Percentiles rank a stretch among this genome's conserved stretches.
Conservation (phyloP, 1,284 basidiomycete genomes). For the Fomitopsis palustris region DNA sequence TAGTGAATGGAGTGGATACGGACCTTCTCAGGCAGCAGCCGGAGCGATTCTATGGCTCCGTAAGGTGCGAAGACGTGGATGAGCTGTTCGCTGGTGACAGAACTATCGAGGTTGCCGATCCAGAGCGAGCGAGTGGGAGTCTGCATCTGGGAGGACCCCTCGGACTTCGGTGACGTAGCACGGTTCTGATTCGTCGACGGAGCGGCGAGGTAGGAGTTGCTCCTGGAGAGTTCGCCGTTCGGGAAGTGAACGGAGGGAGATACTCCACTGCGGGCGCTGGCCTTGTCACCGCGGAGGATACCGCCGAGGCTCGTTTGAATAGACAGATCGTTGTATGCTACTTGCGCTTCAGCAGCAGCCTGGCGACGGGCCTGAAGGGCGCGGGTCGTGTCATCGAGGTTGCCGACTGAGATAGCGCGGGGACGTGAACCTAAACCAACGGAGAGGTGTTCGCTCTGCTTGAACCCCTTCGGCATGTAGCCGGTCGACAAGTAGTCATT, state of each 20-base stretch:
- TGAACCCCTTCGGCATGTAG: constrained; percentile 71
- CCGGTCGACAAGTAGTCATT: constrained; percentile 50
- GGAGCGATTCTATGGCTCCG: constrained; percentile 92
- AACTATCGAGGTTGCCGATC: constrained; percentile 96
- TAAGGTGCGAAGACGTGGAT: constrained; percentile 94
- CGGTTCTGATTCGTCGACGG: constrained; percentile 57
- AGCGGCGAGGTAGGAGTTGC: constrained; percentile 65
- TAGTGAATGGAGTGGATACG: constrained; percentile 17
- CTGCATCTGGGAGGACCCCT: constrained; percentile 70
- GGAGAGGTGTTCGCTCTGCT: constrained; percentile 63
- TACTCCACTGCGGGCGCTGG: constrained; percentile 39
- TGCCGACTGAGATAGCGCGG: constrained; percentile 89
- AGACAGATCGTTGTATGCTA: constrained; percentile 54
- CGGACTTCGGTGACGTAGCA: constrained; percentile 75
- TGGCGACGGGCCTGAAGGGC: constrained; percentile 57
- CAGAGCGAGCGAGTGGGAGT: constrained; percentile 94
- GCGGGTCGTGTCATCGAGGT: constrained; percentile 72
- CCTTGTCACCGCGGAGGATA: constrained; percentile 58
- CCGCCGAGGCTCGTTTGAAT: constrained; percentile 40
- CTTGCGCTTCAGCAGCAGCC: constrained; percentile 51
- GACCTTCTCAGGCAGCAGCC: constrained; percentile 95
- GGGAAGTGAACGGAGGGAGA: constrained; percentile 71
- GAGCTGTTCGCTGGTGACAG: constrained; percentile 91
- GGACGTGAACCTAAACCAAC: constrained; percentile 54
- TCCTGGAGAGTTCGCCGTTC: constrained; percentile 53